phyloP scores from a whole-genome alignment of 2,329 filamentous ascomycete species.

The Huntiella abstrusa region DNA sequence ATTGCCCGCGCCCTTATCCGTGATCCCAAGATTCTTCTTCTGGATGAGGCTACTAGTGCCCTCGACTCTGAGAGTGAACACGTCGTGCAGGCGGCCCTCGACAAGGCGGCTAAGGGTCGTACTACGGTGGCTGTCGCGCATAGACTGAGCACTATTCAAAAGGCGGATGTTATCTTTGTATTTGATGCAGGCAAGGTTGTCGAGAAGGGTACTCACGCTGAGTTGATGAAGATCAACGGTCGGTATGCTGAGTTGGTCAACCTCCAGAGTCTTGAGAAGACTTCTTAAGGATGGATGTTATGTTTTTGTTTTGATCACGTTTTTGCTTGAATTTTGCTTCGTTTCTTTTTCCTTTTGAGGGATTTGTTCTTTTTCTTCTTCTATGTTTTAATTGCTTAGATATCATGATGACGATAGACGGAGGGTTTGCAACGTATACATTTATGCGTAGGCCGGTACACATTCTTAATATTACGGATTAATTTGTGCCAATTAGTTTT shows the following conservation, averaged over 20 bases:
- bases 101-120: constrained; percentile 63
- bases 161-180: constrained; percentile 90
- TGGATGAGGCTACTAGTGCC: constrained; percentile 66
- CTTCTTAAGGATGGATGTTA: neutral
- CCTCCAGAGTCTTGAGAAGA: constrained; percentile 47
- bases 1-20: constrained; percentile 82
- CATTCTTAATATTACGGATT: no score
- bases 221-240: constrained; percentile 50
- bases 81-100: constrained; percentile 62
- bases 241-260: constrained; percentile 65
- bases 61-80: constrained; percentile 62
- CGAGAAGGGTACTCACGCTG: constrained; percentile 62
- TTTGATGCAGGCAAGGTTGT: constrained; percentile 78
- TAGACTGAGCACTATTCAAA: constrained; percentile 78
- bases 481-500: no score
- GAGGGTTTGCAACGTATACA: no score
- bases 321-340: neutral
- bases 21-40: constrained; percentile 70
- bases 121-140: constrained; percentile 93
- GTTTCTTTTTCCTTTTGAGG: neutral
- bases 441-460: no score
- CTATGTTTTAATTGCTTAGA: neutral
- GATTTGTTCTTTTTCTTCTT: neutral
- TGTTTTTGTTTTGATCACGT: neutral
- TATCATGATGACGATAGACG: neutral